Base-by-base conservation (phyloP, 306 rosid genomes). In the Mucuna pruriens region DNA sequence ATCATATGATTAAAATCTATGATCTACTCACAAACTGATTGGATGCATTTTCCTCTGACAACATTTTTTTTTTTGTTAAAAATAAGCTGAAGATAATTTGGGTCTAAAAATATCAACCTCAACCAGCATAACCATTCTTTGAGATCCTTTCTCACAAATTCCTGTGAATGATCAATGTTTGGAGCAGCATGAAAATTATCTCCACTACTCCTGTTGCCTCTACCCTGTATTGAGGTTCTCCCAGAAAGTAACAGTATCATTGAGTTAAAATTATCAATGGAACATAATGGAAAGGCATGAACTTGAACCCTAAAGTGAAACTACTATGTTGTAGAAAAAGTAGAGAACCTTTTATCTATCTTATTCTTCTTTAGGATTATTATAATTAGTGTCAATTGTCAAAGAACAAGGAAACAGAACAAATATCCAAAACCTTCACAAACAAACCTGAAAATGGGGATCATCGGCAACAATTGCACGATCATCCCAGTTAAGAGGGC, bases 181-280 rank as follows among this genome's bases (percentile, higher is more conserved):
- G 98, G 98, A 57, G 98, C 98, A 60, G 98, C 98, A 29, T 92
- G 97, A 78, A 94, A 94, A 86, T 71, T 86, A 69, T 94, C 98
- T 79, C 98, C 98, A 17, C 96, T 94, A 80, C 98, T 92, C 84
- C 85, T 92, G 89, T 94, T 92, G 88, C 98, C 98, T 80, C 85
- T 87, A 63, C 98, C 98, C 98, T 94, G 89, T 77, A 83, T 63
- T 75, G 78, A 49, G 42, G 71, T 33, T 78, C 20, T 38, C n/a
- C 19, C 55, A 57, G 63, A 84, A 61, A 19, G 34, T 54, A 55
- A 68, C 15, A 42, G 11, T 44, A 74, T 80, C 25, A 54, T n/a
- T n/a, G 55, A 25, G 39, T 68, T 55, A 58, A 67, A 45, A 36
- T n/a, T 13, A 40, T 38, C 48, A 73, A 48, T n/a, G 25, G 6